Conservation (phyloP, 345 rosid genomes). For the Gossypium australe region DNA sequence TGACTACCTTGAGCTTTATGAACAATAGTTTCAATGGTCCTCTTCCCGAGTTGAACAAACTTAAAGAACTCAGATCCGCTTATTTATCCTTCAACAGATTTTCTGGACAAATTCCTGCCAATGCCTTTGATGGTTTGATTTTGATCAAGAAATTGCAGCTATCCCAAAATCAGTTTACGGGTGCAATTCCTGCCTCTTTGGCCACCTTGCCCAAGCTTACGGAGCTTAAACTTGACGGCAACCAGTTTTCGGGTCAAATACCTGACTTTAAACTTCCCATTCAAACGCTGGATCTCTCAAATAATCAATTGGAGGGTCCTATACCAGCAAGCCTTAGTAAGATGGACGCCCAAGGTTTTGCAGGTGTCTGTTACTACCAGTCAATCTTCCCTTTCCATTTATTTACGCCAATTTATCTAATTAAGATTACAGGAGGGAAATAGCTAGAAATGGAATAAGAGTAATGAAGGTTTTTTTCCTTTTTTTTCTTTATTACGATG, state of each 20-base stretch:
- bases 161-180: constrained; percentile 47
- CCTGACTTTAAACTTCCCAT: constrained; percentile 44
- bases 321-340: constrained; percentile 46
- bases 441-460: neutral
- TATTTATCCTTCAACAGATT: constrained; percentile 60
- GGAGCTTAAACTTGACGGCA: constrained; percentile 57
- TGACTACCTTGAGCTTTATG: constrained; percentile 59
- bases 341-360: constrained; percentile 32
- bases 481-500: too few species aligned
- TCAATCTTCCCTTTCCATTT: neutral
- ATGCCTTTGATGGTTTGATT: constrained; percentile 58
- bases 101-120: constrained; percentile 46
- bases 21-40: constrained; percentile 55
- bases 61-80: constrained; percentile 42
- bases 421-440: neutral
- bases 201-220: constrained; percentile 43
- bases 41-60: constrained; percentile 49
- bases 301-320: constrained; percentile 53
- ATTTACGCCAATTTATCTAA: neutral
- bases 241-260: constrained; percentile 50
- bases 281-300: constrained; percentile 38
- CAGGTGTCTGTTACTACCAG: constrained; percentile 14
- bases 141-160: constrained; percentile 58
- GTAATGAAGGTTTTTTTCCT: too few species aligned
- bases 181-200: constrained; percentile 58